Evolutionary conservation across 768 basidiomycete species (phyloP), one percentile per base, ranked within the genome.

Genomic region (Pleurotus tuber-regium): DNA sequence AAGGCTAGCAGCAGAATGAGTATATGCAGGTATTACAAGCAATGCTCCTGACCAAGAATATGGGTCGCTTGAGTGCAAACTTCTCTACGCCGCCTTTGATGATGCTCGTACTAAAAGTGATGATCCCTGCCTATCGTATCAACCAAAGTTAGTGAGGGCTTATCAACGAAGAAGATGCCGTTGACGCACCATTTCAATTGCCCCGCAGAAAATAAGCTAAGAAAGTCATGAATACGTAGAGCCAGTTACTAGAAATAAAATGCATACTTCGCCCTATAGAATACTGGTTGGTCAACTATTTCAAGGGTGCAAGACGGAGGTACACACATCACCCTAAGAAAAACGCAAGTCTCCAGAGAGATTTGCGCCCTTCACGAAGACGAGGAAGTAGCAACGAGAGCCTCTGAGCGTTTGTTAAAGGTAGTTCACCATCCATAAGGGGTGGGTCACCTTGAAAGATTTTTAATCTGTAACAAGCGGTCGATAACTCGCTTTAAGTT

Each of bases 331-430:
- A 19, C 86, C 87, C 63, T 89, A 86, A 14, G 85, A 87, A 65
- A 89, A 89, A 60, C 89, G 87, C 23, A 89, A 69, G 62, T 89
- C 87, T 1, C 88, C 88, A 0, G 87, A 87, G 2, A 91, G 69
- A 53, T 88, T 87, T 1, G 87, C 88, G 4, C 86, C 87, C 39
- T 81, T 73, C 28, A 91, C 69, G 57, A 86, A 91, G 1, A 91
- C 88, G 2, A 87, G 88, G 70, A 89, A 82, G 61, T 87, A 87
- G 64, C 82, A 85, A 1, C 82, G 76, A 19, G 85, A 87, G 2
- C 85, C 85, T 59, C 80, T 81, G 44, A 7, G 23, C 10, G 23
- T 35, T 8, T 26, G 14, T 21, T 33, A 7, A 50, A 40, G 25
- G 16, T 47, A 28, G 11, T 11, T 12, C 12, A 41, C 19, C 49